Base-by-base conservation (phyloP, 1,284 basidiomycete species). In the Sparassis latifolia region DNA sequence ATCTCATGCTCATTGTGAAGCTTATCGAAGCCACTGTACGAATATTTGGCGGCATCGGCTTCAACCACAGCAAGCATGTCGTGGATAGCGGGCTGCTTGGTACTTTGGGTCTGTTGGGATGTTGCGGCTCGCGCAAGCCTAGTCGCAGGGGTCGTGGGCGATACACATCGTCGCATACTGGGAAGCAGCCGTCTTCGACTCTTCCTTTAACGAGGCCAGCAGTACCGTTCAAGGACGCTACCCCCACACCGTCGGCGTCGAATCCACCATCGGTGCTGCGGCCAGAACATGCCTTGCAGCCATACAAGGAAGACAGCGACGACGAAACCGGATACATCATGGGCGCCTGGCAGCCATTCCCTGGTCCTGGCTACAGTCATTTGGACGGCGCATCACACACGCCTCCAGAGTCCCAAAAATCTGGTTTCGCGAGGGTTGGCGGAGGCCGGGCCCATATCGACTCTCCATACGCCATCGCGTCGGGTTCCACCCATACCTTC, bases 51-150 rank as follows among this genome's bases (percentile, higher is more conserved):
- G 74, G 80, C 29, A 78, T 94, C 2, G 84, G 88, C 9, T 98
- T 97, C 66, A 90, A 96, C 66, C 82, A 85, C 58, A 90, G 87
- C 47, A 79, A 77, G 45, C 88, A 88, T 58, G 79, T 83, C 0
- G 79, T 89, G 38, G 91, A 95, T 59, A 86, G 83, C 45, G 93
- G 93, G 28, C 74, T 97, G 33, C 70, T 93, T n/a, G 93, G 92
- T 30, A 89, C 85, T 5, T 78, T 89, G 52, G 81, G 84, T 33
- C 71, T 88, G 27, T 67, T 89, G 6, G 86, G 87, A 7, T 91
- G 85, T 58, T 89, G 85, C 62, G 82, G 86, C 1, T 67, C 77
- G 10, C 77, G 79, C 42, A 72, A 76, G 52, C 70, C 75, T 44
- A 63, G 68, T 33, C 69, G 68, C n/a, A 66, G 40, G 5, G 51